phyloP scores from a whole-genome alignment of 768 basidiomycete species.

The Infundibulicybe gibba region DNA sequence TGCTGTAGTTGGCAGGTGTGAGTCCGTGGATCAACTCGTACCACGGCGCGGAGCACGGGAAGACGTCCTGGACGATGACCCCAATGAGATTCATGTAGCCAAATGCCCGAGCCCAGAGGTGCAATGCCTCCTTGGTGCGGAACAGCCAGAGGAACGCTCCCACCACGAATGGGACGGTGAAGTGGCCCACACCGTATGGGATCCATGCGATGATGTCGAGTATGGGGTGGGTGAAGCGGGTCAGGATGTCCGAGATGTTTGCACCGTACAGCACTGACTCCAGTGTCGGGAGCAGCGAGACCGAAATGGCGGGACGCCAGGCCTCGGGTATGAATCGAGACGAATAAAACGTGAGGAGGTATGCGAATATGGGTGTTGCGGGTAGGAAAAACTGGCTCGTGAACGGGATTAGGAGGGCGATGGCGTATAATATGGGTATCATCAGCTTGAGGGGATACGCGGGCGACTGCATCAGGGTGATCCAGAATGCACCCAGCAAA shows the following conservation, averaged over 20 bases:
- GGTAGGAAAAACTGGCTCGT: constrained; percentile 91
- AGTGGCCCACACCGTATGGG: constrained; percentile 95
- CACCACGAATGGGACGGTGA: constrained; percentile 81
- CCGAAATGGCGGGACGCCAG: constrained; percentile 82
- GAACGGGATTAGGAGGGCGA: constrained; percentile 75
- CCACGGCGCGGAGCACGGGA: constrained; percentile 96
- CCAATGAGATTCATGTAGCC: constrained; percentile 92
- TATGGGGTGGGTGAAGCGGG: constrained; percentile 87
- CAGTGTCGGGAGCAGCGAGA: constrained; percentile 90
- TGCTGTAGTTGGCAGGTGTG: constrained; percentile 89
- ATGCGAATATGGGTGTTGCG: constrained; percentile 82
- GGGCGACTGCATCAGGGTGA: constrained; percentile 67
- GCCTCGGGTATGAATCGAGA: constrained; percentile 78
- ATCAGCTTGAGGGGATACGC: constrained; percentile 69
- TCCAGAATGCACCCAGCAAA: constrained; percentile 63
- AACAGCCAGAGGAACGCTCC: constrained; percentile 89
- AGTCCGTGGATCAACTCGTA: constrained; percentile 97
- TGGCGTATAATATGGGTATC: constrained; percentile 69
- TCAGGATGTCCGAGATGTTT: constrained; percentile 96
- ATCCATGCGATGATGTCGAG: constrained; percentile 95
- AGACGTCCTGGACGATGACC: constrained; percentile 81
- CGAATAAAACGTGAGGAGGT: constrained; percentile 84
- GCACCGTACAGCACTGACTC: constrained; percentile 96
- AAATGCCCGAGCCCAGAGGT: constrained; percentile 82
- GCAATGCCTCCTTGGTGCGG: constrained; percentile 73